Evolutionary conservation across 306 rosid species (phyloP), one percentile per base, ranked within the genome.

Genomic region (Citrullus amarus): DNA sequence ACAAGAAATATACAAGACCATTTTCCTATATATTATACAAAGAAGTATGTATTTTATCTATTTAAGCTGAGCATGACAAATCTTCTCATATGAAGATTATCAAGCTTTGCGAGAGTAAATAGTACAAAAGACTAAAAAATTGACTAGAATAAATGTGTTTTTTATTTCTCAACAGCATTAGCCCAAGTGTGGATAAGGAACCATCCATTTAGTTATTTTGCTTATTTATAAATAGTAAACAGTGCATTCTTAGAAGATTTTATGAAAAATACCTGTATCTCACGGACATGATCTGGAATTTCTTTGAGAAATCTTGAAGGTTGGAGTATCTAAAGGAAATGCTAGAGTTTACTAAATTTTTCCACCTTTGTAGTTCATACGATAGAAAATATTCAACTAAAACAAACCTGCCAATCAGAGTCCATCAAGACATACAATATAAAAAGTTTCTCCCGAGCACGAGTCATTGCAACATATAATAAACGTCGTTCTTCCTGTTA

Each of bases 381-480:
- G 15, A n/a, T 17, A 54, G 12, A 55, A 54, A 25, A 65, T 9
- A 36, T 51, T n/a, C 71, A 81, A 34, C 81, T 51, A 25, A 70
- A 39, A 79, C 86, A 78, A 59, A 92, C 98, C 97, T 95, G 98
- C 90, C 93, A 92, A 76, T 88, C 88, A 66, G 96, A 94, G 83
- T 94, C 97, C 88, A 88, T 73, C 75, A 82, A 76, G 71, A 92
- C 88, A 85, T 89, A 82, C 14, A 89, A 90, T 80, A 92, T 77
- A 77, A 84, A 89, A 73, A 94, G 95, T 80, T 87, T 88, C 75
- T 81, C 83, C 16, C 96, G 91, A 82, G 98, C 96, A 86, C 98
- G 98, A 65, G 98, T 95, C 97, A 92, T 95, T 77, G 97, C 98
- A 84, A 95, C 98, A 81, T 95, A 95, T 78, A 95, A 79, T 32